Conservation (phyloP, 2,329 filamentous ascomycete genomes). For the Colletotrichum agaves region DNA sequence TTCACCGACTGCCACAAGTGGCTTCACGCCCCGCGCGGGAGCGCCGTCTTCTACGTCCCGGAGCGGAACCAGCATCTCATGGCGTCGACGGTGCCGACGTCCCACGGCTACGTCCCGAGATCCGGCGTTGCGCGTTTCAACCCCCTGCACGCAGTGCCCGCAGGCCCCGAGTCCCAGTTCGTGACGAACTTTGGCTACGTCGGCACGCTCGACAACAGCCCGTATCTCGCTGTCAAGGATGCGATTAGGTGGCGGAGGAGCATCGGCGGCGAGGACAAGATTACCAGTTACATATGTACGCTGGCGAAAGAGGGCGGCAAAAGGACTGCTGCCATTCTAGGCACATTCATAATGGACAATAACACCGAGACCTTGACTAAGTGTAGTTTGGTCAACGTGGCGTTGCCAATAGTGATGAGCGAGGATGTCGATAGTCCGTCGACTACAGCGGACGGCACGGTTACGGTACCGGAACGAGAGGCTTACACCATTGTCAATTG, state of each 20-base stretch:
- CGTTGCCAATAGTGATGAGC: constrained; percentile 69
- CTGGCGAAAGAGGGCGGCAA: constrained; percentile 74
- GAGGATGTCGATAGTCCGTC: constrained; percentile 40
- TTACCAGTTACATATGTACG: constrained; percentile 70
- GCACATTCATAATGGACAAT: constrained; percentile 79
- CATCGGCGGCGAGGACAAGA: constrained; percentile 77
- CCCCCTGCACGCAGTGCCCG: constrained; percentile 58
- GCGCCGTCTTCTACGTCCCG: constrained; percentile 84
- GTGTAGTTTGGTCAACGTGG: constrained; percentile 79
- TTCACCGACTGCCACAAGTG: constrained; percentile 92
- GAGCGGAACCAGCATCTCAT: constrained; percentile 80
- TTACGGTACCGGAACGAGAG: constrained; percentile 46
- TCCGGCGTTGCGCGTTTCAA: constrained; percentile 43
- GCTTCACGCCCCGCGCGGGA: constrained; percentile 83
- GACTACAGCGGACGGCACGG: constrained; percentile 37
- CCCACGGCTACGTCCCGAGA: constrained; percentile 76
- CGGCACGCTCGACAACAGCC: constrained; percentile 78
- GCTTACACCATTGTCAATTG: constrained; percentile 61
- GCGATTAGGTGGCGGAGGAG: constrained; percentile 77
- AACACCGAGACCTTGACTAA: constrained; percentile 67
- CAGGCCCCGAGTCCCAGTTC: constrained; percentile 65
- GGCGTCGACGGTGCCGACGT: constrained; percentile 80
- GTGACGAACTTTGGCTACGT: constrained; percentile 79
- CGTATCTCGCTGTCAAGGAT: constrained; percentile 78
- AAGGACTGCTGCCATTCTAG: constrained; percentile 69